These are phyloP conservation scores for Zancudomyces culisetae DNA, from an alignment of 371 early-diverging fungal species.

Conservation along the genomic window DNA sequence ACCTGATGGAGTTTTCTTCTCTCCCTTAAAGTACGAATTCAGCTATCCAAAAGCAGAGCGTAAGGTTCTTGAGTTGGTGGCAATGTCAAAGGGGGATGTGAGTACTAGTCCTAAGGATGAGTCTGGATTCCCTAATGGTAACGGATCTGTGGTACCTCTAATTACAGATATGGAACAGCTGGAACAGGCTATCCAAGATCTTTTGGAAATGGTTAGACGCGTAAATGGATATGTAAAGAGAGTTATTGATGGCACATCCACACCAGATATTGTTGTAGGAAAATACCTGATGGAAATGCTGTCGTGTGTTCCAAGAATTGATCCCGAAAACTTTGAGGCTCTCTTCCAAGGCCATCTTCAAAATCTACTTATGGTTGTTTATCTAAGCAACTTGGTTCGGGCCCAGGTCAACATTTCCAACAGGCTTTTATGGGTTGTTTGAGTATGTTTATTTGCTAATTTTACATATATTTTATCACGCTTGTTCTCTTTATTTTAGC, in stretches of 20 bases:
- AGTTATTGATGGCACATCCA: slow-evolving; percentile 47
- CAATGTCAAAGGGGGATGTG: slow-evolving; percentile 41
- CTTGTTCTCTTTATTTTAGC: too few relatives aligned
- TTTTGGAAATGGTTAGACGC: slow-evolving; percentile 67
- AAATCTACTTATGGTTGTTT: slow-evolving; percentile 87
- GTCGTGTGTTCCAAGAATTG: slow-evolving; percentile 72
- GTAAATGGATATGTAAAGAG: slow-evolving; percentile 63
- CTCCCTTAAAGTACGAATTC: slow-evolving; percentile 70
- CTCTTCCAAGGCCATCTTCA: slow-evolving; percentile 81
- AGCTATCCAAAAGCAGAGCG: slow-evolving; percentile 70
- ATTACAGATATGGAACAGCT: slow-evolving; percentile 78
- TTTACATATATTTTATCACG: too few relatives aligned
- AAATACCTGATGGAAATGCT: slow-evolving; percentile 86
- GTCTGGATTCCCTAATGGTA: background rate
- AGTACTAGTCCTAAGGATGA: slow-evolving; percentile 15
- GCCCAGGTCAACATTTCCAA: slow-evolving; percentile 85
- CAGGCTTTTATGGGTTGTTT: slow-evolving; percentile 59
- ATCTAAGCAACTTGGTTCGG: slow-evolving; percentile 83
- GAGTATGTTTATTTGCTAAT: slow-evolving; percentile 6
- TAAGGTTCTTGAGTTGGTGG: slow-evolving; percentile 48
- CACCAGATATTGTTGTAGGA: slow-evolving; percentile 62
- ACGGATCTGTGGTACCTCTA: slow-evolving; percentile 19
- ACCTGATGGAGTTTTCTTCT: slow-evolving; percentile 27
- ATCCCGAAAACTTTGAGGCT: slow-evolving; percentile 62
- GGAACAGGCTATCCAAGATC: slow-evolving; percentile 51